Percentiles rank a stretch among this genome's conserved stretches.
Evolutionary conservation across 805 yeast species (phyloP).

Genomic region (Monosporozyma aerobia): DNA sequence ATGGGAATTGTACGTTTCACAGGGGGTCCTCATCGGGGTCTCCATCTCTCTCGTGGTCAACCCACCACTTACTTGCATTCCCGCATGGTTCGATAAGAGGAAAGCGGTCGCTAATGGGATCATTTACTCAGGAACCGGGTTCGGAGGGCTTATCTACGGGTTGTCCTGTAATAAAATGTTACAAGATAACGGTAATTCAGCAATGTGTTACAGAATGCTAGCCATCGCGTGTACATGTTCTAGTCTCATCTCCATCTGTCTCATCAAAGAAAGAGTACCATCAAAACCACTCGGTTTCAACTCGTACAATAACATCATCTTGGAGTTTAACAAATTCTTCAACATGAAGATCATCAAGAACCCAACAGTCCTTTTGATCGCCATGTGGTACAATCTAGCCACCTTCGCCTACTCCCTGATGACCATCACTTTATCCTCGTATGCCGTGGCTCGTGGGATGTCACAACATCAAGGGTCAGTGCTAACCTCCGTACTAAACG

Average conservation of each 20-base stretch:
- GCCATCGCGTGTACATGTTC: slow-evolving; percentile 33
- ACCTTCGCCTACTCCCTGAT: slow-evolving; percentile 36
- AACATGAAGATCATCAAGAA: slow-evolving; percentile 8
- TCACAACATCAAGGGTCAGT: slow-evolving; percentile 36
- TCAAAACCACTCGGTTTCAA: slow-evolving; percentile 20
- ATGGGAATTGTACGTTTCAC: slow-evolving; percentile 61
- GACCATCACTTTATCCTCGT: slow-evolving; percentile 40
- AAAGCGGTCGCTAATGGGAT: slow-evolving; percentile 49
- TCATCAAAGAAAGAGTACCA: slow-evolving; percentile 39
- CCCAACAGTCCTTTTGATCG: slow-evolving; percentile 28
- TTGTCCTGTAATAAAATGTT: slow-evolving; percentile 36
- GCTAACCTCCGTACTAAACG: slow-evolving; percentile 38
- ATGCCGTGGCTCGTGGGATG: slow-evolving; percentile 40
- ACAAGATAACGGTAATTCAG: slow-evolving; percentile 33
- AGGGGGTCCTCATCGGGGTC: slow-evolving; percentile 54
- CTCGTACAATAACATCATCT: slow-evolving; percentile 20
- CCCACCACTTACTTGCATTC: slow-evolving; percentile 52
- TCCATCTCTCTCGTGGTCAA: slow-evolving; percentile 43
- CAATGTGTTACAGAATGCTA: slow-evolving; percentile 39
- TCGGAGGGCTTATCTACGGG: slow-evolving; percentile 40
- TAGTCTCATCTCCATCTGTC: slow-evolving; percentile 32
- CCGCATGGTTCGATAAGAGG: slow-evolving; percentile 59
- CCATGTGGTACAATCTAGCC: slow-evolving; percentile 32
- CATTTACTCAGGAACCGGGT: slow-evolving; percentile 41
- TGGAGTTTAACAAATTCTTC: slow-evolving; percentile 14